Conservation (phyloP, 2,329 filamentous ascomycete species). For the Hypomyces rosellus region DNA sequence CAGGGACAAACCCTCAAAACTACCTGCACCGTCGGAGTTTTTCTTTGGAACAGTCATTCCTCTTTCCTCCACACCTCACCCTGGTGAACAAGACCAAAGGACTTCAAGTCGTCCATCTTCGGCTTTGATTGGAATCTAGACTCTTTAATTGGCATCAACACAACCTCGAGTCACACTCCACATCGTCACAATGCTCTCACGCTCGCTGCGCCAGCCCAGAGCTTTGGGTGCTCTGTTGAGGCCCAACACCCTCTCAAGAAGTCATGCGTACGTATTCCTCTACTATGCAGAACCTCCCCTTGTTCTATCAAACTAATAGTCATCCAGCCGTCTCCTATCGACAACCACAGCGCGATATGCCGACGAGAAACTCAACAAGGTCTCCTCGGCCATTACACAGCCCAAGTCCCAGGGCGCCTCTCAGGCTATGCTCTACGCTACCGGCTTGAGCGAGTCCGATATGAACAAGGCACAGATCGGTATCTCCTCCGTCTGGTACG, state of each 20-base stretch:
- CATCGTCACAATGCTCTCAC: constrained; percentile 16
- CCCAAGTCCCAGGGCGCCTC: constrained; percentile 97
- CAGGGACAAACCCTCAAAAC: constrained; percentile 24
- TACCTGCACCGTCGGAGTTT: background rate
- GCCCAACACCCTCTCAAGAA: constrained; percentile 11
- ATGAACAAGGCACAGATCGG: constrained; percentile 97
- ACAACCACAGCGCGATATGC: constrained; percentile 41
- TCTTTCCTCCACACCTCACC: too few relatives aligned
- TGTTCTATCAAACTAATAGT: background rate
- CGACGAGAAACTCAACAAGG: constrained; percentile 67
- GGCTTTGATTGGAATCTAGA: too few relatives aligned
- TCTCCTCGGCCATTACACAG: constrained; percentile 83
- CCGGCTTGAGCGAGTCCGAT: constrained; percentile 76
- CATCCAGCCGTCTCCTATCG: constrained; percentile 44
- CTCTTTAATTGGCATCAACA: too few relatives aligned
- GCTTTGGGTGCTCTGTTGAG: constrained; percentile 13
- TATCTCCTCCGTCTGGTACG: constrained; percentile 97
- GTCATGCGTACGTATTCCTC: constrained; percentile 12
- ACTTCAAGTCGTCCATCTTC: too few relatives aligned
- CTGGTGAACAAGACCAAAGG: too few relatives aligned
- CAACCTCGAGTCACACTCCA: background rate
- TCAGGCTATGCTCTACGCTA: constrained; percentile 98
- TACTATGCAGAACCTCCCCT: background rate
- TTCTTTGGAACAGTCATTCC: too few relatives aligned
- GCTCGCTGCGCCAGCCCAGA: constrained; percentile 14